These are phyloP conservation scores for Neostapfia colusana DNA, from an alignment of 176 grass and related monocot species.

Conservation along the genomic window DNA sequence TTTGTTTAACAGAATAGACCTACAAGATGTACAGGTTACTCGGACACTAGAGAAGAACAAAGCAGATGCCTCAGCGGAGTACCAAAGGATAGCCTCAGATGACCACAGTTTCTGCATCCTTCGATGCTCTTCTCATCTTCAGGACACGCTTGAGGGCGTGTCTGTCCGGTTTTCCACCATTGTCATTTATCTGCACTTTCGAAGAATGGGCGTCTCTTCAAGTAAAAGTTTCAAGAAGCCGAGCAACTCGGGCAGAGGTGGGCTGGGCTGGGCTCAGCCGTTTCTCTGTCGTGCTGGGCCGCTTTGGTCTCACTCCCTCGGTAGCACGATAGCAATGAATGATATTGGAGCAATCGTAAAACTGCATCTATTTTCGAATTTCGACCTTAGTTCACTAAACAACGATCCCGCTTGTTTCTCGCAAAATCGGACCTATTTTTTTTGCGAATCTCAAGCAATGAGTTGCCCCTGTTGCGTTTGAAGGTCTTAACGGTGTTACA, in stretches of 20 bases:
- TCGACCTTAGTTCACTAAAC: no score
- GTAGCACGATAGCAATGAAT: no score
- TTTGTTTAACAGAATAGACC: neutral
- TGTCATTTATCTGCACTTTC: conserved; percentile 1
- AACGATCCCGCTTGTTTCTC: no score
- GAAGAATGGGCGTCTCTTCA: conserved; percentile 16
- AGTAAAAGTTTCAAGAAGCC: conserved; percentile 5
- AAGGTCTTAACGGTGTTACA: no score
- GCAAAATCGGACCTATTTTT: no score
- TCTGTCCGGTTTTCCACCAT: neutral
- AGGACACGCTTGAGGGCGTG: conserved; percentile 19
- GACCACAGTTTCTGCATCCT: conserved; percentile 26
- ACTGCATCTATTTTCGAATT: no score
- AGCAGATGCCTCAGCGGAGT: neutral
- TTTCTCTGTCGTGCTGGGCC: neutral
- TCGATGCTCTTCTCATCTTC: conserved; percentile 46
- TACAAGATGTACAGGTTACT: neutral
- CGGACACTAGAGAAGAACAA: conserved; percentile 18
- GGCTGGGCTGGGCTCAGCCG: neutral
- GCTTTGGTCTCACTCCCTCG: no score
- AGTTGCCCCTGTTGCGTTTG: no score
- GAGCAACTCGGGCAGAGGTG: neutral
- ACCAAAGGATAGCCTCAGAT: neutral
- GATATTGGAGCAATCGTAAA: no score
- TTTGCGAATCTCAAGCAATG: no score